A percentile compares a stretch with the other conserved stretches of the same genome.
Evolutionary conservation across 345 rosid genomes (phyloP).

Genomic region (Arabidopsis thaliana): DNA sequence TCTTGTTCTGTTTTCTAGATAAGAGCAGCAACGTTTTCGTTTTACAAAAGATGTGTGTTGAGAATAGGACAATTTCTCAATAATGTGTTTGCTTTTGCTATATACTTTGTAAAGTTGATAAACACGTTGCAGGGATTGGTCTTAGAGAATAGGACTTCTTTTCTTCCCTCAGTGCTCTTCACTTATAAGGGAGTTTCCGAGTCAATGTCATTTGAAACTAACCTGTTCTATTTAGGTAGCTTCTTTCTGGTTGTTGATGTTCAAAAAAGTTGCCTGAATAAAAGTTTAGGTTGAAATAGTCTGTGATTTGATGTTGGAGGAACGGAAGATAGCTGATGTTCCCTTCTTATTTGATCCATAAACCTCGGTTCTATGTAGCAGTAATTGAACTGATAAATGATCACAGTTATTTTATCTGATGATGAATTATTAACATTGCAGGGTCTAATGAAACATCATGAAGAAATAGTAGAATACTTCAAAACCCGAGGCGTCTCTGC

Average conservation of each 20-base stretch:
- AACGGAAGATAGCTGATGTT: neutral
- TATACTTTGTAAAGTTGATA: conserved; percentile 1
- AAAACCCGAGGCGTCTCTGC: conserved; percentile 84
- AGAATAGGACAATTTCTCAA: too few species aligned
- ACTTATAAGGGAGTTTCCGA: neutral
- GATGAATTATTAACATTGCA: conserved; percentile 39
- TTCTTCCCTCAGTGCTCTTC: neutral
- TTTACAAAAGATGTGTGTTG: neutral
- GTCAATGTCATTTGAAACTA: neutral
- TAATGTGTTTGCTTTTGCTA: neutral
- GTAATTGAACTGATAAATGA: neutral
- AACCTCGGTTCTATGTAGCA: neutral
- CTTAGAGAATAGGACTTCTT: neutral
- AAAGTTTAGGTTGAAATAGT: neutral
- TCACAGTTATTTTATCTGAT: neutral
- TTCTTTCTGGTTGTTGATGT: neutral
- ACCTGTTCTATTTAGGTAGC: neutral
- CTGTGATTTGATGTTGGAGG: neutral
- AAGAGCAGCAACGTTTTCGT: neutral
- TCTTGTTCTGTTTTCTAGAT: neutral
- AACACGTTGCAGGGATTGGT: neutral
- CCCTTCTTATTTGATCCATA: neutral
- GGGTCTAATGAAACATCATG: conserved; percentile 91
- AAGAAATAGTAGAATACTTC: conserved; percentile 84
- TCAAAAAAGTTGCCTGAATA: neutral